Percentiles rank a stretch among this genome's conserved stretches.
phyloP scores from a whole-genome alignment of 2,329 filamentous ascomycete species.

The Westerdykella ornata region DNA sequence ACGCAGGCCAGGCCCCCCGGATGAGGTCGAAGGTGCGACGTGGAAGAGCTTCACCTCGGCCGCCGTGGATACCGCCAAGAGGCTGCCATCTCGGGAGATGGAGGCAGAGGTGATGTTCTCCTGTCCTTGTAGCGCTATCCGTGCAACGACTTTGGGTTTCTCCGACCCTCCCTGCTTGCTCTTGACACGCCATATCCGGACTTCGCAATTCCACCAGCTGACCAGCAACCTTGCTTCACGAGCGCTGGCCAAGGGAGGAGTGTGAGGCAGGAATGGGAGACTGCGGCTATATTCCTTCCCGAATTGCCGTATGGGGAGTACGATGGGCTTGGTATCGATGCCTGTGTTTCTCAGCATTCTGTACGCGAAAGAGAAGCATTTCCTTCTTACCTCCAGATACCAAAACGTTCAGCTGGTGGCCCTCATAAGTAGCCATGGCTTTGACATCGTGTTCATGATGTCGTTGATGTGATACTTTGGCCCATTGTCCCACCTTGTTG shows the following conservation, averaged over 20 bases:
- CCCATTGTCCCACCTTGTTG: conserved; percentile 56
- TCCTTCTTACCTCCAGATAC: conserved; percentile 74
- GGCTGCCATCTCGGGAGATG: conserved; percentile 63
- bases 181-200: conserved; percentile 70
- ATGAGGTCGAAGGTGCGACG: conserved; percentile 49
- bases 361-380: conserved; percentile 5
- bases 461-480: conserved; percentile 74
- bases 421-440: conserved; percentile 84
- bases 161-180: conserved; percentile 43
- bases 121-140: conserved; percentile 51
- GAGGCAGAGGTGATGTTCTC: conserved; percentile 73
- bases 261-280: conserved; percentile 77
- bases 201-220: conserved; percentile 86
- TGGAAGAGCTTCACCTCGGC: conserved; percentile 72
- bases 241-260: conserved; percentile 65
- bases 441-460: conserved; percentile 95
- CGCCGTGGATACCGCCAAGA: conserved; percentile 70
- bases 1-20: conserved; percentile 55
- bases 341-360: conserved; percentile 48
- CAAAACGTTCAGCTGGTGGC: conserved; percentile 72
- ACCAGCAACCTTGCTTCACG: conserved; percentile 67
- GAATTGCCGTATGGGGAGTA: conserved; percentile 71
- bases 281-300: conserved; percentile 74
- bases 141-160: conserved; percentile 37
- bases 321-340: conserved; percentile 74